Percentiles rank a stretch among this genome's conserved stretches.
Conservation (phyloP, 2,329 filamentous ascomycete genomes). For the Trichoderma semiorbis region DNA sequence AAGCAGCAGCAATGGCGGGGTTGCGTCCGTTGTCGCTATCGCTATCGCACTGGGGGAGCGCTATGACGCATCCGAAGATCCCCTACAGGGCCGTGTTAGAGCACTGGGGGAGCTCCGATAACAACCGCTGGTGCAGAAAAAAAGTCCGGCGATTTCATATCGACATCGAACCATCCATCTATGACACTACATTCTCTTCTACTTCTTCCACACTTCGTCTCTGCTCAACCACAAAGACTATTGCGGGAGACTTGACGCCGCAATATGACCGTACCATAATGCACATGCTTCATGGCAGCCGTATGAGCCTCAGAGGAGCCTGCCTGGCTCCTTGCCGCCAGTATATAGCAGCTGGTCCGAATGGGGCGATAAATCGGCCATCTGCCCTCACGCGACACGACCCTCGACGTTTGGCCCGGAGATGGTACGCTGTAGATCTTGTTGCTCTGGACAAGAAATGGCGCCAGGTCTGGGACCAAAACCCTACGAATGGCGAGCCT, state of each 20-base stretch:
- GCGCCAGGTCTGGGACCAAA: constrained; percentile 43
- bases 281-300: constrained; percentile 29
- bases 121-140: neutral
- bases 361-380: constrained; percentile 4
- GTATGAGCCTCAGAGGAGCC: constrained; percentile 23
- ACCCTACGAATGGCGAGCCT: constrained; percentile 18
- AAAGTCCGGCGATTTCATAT: constrained; percentile 1
- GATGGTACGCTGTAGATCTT: constrained; percentile 46
- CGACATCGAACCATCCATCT: constrained; percentile 3
- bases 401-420: constrained; percentile 19
- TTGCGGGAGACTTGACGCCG: neutral
- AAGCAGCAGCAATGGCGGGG: constrained; percentile 5
- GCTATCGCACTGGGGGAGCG: neutral
- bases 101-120: neutral
- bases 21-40: constrained; percentile 18
- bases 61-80: constrained; percentile 5
- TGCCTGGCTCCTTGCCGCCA: constrained; percentile 12
- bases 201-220: neutral
- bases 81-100: neutral
- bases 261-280: constrained; percentile 27
- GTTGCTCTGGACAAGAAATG: constrained; percentile 48
- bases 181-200: neutral
- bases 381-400: constrained; percentile 11
- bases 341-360: neutral
- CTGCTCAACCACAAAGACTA: neutral